Percentiles rank a stretch among this genome's conserved stretches.
Evolutionary conservation across 1,139 yeast genomes (phyloP).

Genomic region (Pneumocystis wakefieldiae): DNA sequence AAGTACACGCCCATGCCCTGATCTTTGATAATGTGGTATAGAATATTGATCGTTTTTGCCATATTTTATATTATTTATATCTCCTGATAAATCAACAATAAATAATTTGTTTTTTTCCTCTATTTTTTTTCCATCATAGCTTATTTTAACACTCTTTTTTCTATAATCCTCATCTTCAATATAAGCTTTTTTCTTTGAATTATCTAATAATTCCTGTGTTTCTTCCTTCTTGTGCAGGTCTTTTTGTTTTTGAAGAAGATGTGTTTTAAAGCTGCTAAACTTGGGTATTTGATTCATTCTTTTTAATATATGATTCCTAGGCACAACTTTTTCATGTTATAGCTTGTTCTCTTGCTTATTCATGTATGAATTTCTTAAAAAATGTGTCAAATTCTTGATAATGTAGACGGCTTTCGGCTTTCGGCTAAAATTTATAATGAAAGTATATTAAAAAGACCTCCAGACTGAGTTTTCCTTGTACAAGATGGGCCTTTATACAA

Average conservation of each 20-base stretch:
- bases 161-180: not conserved
- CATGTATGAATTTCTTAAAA: not conserved
- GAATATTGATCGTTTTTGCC: not conserved
- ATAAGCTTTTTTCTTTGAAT: not conserved
- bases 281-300: not conserved
- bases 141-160: not conserved
- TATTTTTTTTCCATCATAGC: not conserved
- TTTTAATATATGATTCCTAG: not conserved
- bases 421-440: not conserved
- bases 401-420: no score
- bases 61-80: not conserved
- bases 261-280: not conserved
- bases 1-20: not conserved
- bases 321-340: not conserved
- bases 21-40: not conserved
- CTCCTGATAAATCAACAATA: not conserved
- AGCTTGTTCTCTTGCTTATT: not conserved
- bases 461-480: not conserved
- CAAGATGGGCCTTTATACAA: slow-evolving; percentile 70
- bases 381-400: not conserved
- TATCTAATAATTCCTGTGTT: not conserved
- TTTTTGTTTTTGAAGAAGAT: not conserved
- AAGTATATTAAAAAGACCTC: not conserved
- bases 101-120: not conserved
- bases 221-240: not conserved